Evolutionary conservation across 2,329 filamentous ascomycete species (phyloP).

Genomic region (Truncatella angustata): DNA sequence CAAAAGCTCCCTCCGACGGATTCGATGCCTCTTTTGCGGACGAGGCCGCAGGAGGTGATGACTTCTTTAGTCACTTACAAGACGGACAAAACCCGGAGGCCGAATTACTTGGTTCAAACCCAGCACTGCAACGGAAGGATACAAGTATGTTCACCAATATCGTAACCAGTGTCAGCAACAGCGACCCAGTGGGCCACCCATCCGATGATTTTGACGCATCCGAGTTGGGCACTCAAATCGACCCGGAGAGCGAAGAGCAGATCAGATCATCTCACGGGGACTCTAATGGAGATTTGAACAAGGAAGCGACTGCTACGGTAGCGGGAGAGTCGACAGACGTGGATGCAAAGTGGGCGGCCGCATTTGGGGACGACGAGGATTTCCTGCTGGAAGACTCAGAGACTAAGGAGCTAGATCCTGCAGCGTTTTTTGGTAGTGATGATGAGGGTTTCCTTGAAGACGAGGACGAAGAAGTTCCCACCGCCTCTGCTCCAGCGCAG

Average conservation of each 20-base stretch:
- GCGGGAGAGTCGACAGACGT: constrained; percentile 56
- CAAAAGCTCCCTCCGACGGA: constrained; percentile 17
- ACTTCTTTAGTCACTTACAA: constrained; percentile 60
- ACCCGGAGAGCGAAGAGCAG: constrained; percentile 18
- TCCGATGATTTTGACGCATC: too few species aligned
- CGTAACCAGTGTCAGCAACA: background rate
- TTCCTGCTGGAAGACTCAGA: constrained; percentile 60
- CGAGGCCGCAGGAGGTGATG: constrained; percentile 50
- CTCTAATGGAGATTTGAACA: too few species aligned
- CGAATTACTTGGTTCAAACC: constrained; percentile 24
- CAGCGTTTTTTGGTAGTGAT: constrained; percentile 75
- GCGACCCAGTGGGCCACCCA: too few species aligned
- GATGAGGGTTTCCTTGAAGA: constrained; percentile 79
- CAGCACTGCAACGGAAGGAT: constrained; percentile 62
- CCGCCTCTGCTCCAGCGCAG: constrained; percentile 17
- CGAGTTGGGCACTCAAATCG: constrained; percentile 23
- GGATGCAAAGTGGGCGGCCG: constrained; percentile 79
- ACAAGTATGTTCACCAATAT: constrained; percentile 58
- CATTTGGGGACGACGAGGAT: constrained; percentile 72
- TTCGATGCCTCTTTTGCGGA: constrained; percentile 39
- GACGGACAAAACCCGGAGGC: constrained; percentile 25
- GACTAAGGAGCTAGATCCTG: constrained; percentile 56
- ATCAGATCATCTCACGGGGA: too few species aligned
- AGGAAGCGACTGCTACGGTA: too few species aligned
- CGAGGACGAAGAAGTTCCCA: constrained; percentile 33